phyloP scores from a whole-genome alignment of 805 yeast species.

The Kazachstania taianensis region DNA sequence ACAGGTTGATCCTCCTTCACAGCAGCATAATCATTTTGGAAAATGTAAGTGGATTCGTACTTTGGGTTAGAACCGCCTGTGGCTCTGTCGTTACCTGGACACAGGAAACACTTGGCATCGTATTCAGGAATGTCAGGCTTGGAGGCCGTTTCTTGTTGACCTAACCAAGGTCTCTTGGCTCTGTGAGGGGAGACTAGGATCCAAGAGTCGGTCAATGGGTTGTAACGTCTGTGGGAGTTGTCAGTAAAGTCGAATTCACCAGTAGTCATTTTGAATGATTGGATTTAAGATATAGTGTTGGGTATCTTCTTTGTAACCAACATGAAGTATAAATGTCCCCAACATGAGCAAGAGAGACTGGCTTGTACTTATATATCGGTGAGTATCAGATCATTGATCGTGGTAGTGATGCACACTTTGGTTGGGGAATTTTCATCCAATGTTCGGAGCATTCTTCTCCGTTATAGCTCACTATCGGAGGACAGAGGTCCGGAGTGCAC shows the following conservation, averaged over 20 bases:
- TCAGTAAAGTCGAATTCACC: conserved; percentile 39
- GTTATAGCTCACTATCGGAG: too few relatives aligned
- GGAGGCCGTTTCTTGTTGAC: conserved; percentile 47
- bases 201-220: conserved; percentile 58
- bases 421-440: too few relatives aligned
- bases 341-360: too few relatives aligned
- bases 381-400: too few relatives aligned
- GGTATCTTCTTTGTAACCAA: too few relatives aligned
- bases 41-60: conserved; percentile 48
- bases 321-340: too few relatives aligned
- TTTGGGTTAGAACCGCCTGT: conserved; percentile 50
- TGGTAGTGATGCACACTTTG: too few relatives aligned
- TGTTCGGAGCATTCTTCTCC: too few relatives aligned
- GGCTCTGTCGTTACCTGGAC: conserved; percentile 63
- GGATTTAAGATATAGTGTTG: too few relatives aligned
- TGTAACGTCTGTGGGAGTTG: conserved; percentile 58
- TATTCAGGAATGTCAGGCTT: conserved; percentile 39
- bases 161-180: conserved; percentile 74
- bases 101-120: conserved; percentile 58
- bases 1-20: conserved; percentile 50
- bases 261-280: conserved; percentile 10
- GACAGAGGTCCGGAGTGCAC: too few relatives aligned
- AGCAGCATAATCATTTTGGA: conserved; percentile 63
- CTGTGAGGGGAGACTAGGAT: conserved; percentile 72
- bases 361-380: too few relatives aligned